Conservation (phyloP, 2,329 filamentous ascomycete genomes). For the Nemania abortiva region DNA sequence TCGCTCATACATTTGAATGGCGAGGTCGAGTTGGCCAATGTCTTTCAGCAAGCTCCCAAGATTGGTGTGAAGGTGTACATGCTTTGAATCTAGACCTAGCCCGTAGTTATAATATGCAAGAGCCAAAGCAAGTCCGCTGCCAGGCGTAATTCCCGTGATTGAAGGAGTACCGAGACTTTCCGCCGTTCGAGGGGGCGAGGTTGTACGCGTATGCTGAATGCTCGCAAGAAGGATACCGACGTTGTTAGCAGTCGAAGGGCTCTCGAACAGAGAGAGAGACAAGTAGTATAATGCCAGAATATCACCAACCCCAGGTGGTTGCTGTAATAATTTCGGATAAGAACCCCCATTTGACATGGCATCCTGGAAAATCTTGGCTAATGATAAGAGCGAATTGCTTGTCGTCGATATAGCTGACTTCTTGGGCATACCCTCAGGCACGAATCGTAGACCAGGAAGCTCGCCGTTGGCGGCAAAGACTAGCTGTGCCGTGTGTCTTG, state of each 20-base stretch:
- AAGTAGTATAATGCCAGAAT: slow-evolving; percentile 96
- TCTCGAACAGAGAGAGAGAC: slow-evolving; percentile 92
- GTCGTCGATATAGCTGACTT: slow-evolving; percentile 90
- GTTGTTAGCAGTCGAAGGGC: slow-evolving; percentile 97
- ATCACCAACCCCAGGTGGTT: slow-evolving; percentile 84
- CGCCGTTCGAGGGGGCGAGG: slow-evolving; percentile 48
- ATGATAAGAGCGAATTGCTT: slow-evolving; percentile 91
- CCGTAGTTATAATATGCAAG: slow-evolving; percentile 97
- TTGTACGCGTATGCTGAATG: slow-evolving; percentile 76
- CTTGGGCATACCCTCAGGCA: slow-evolving; percentile 77
- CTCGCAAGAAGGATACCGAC: slow-evolving; percentile 97
- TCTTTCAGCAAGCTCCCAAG: slow-evolving; percentile 95
- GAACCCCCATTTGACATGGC: slow-evolving; percentile 82
- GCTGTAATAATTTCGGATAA: slow-evolving; percentile 66
- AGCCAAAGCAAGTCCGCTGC: slow-evolving; percentile 88
- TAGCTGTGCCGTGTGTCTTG: slow-evolving; percentile 82
- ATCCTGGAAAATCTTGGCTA: slow-evolving; percentile 98
- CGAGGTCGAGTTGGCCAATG: slow-evolving; percentile 89
- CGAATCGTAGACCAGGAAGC: slow-evolving; percentile 81
- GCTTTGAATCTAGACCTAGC: slow-evolving; percentile 83
- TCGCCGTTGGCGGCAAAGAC: slow-evolving; percentile 83
- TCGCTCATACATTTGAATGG: slow-evolving; percentile 97
- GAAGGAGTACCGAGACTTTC: slow-evolving; percentile 55
- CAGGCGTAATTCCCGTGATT: slow-evolving; percentile 84
- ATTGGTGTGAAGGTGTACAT: slow-evolving; percentile 97